Percentiles rank a stretch among this genome's conserved stretches.
Conservation (phyloP, 139 green algal species). For the Ettlia oleoabundans region DNA sequence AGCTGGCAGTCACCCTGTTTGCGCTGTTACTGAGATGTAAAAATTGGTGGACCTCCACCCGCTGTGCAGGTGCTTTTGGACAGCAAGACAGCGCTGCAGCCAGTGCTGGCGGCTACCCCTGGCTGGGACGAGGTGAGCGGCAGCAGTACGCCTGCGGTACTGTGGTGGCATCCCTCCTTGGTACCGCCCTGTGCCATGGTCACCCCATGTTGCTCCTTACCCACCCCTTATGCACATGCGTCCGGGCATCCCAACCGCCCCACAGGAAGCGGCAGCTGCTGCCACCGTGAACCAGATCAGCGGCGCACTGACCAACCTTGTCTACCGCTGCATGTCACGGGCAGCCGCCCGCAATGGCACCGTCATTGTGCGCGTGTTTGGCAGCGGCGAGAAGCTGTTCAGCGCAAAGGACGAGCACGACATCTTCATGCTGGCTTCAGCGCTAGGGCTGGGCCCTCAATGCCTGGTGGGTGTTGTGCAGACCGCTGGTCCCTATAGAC, state of each 20-base stretch:
- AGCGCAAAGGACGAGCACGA: conserved; percentile 50
- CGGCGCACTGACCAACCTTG: conserved; percentile 73
- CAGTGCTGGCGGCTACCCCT: conserved; percentile 27
- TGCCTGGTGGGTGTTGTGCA: conserved; percentile 55
- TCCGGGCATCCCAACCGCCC: too few relatives aligned
- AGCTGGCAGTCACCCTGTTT: too few relatives aligned
- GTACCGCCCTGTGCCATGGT: neutral
- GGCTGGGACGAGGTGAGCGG: conserved; percentile 49
- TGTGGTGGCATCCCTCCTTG: neutral
- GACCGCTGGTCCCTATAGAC: neutral
- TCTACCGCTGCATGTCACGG: conserved; percentile 48
- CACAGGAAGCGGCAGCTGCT: conserved; percentile 7
- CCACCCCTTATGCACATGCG: too few relatives aligned
- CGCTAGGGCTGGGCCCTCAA: conserved; percentile 59
- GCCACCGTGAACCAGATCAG: conserved; percentile 50
- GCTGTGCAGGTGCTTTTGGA: conserved; percentile 40
- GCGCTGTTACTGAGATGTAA: too few relatives aligned
- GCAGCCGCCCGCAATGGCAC: neutral
- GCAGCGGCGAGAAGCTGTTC: conserved; percentile 40
- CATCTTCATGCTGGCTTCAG: conserved; percentile 52
- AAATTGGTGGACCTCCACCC: too few relatives aligned
- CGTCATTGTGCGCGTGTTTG: conserved; percentile 53
- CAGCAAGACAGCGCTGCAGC: conserved; percentile 37
- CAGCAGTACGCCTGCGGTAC: neutral
- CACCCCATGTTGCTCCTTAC: neutral